Evolutionary conservation across 768 basidiomycete species (phyloP).

Genomic region (Mycena floridula): DNA sequence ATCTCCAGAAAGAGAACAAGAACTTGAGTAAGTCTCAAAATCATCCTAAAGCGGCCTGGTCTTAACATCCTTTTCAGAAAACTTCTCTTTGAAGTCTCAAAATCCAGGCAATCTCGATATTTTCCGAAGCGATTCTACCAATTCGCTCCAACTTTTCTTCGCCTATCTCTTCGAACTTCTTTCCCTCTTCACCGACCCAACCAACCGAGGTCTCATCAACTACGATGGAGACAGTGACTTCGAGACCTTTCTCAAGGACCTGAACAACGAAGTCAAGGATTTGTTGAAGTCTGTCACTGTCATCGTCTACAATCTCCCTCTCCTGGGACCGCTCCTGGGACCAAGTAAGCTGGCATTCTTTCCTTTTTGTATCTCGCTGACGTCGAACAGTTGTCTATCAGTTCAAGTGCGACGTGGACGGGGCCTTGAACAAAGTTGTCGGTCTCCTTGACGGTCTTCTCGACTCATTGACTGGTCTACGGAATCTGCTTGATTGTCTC

Average conservation of each 20-base stretch:
- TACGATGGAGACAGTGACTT: slow-evolving; percentile 38
- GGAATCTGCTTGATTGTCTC: slow-evolving; percentile 16
- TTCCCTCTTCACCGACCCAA: too few relatives aligned
- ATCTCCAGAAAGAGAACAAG: too few relatives aligned
- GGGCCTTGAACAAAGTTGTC: slow-evolving; percentile 40
- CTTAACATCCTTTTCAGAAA: too few relatives aligned
- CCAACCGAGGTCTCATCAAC: slow-evolving; percentile 47
- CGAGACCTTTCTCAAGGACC: slow-evolving; percentile 43
- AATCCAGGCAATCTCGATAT: too few relatives aligned
- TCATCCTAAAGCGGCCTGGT: too few relatives aligned
- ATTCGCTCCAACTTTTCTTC: slow-evolving; percentile 17
- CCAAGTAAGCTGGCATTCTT: slow-evolving; percentile 38
- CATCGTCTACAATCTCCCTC: slow-evolving; percentile 33
- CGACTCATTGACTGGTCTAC: slow-evolving; percentile 31
- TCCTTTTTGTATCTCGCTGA: slow-evolving; percentile 1
- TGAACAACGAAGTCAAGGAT: slow-evolving; percentile 44
- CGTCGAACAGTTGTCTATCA: slow-evolving; percentile 43
- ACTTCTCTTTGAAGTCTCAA: too few relatives aligned
- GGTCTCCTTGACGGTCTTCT: slow-evolving; percentile 42
- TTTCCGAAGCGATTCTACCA: background rate
- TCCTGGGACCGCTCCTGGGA: slow-evolving; percentile 44
- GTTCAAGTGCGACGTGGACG: slow-evolving; percentile 55
- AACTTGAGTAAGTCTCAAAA: too few relatives aligned
- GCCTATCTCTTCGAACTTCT: slow-evolving; percentile 22
- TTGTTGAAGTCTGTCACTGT: slow-evolving; percentile 24